Conservation (phyloP, 2,329 filamentous ascomycete species). For the Neodidymelliopsis sp. region DNA sequence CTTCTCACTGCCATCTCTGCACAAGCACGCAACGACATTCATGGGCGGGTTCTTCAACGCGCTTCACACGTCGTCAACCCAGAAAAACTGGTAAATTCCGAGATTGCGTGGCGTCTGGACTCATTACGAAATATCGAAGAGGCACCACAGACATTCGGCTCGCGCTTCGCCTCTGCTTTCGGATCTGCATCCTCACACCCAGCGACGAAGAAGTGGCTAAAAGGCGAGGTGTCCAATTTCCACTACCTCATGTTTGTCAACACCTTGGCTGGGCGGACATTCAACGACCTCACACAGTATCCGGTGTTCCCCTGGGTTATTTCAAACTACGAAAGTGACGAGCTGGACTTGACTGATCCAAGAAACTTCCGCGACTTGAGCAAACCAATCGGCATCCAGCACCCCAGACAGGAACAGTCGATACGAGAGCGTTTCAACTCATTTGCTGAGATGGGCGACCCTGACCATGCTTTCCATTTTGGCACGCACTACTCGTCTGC, state of each 20-base stretch:
- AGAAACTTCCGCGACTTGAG: constrained; percentile 88
- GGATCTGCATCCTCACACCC: constrained; percentile 82
- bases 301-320: constrained; percentile 98
- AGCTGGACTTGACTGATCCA: constrained; percentile 85
- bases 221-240: constrained; percentile 96
- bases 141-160: constrained; percentile 73
- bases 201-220: constrained; percentile 87
- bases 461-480: constrained; percentile 85
- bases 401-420: constrained; percentile 74
- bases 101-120: constrained; percentile 92
- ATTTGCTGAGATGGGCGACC: constrained; percentile 88
- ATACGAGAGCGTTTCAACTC: constrained; percentile 86
- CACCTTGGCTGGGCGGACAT: constrained; percentile 94
- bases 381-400: constrained; percentile 96
- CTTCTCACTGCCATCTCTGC: constrained; percentile 84
- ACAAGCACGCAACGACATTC: constrained; percentile 78
- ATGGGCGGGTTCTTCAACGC: constrained; percentile 75
- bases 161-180: constrained; percentile 92
- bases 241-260: constrained; percentile 99
- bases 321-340: constrained; percentile 93
- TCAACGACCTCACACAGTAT: constrained; percentile 98
- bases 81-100: constrained; percentile 74
- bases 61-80: constrained; percentile 80
- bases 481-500: constrained; percentile 98
- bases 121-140: constrained; percentile 75